These are phyloP conservation scores for Tetradesmus obliquus DNA, from an alignment of 139 green algal genomes.

Conservation along the genomic window DNA sequence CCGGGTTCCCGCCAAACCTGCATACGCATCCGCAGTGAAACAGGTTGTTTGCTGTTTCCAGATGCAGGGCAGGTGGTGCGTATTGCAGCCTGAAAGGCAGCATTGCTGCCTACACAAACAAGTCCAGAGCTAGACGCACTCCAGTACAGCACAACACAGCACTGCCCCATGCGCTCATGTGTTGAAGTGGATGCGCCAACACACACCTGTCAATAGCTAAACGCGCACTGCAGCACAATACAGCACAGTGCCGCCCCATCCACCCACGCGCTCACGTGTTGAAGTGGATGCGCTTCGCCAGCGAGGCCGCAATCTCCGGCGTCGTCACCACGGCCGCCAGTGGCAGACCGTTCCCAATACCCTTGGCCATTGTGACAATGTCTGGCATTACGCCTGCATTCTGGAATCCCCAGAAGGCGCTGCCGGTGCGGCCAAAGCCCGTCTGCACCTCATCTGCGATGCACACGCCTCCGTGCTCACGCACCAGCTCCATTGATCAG, in stretches of 20 bases:
- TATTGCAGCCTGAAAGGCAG: no score
- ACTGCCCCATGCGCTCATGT: no score
- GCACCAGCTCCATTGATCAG: constrained; percentile 63
- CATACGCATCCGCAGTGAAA: neutral
- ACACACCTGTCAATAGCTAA: no score
- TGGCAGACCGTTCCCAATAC: constrained; percentile 97
- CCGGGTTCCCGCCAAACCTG: constrained; percentile 95
- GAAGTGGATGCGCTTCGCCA: constrained; percentile 90
- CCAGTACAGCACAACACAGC: no score
- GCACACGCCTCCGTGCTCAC: constrained; percentile 92
- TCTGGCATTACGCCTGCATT: constrained; percentile 76
- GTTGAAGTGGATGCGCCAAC: no score
- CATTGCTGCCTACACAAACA: no score
- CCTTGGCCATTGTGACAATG: constrained; percentile 97
- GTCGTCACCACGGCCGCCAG: constrained; percentile 97
- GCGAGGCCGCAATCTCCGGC: constrained; percentile 83
- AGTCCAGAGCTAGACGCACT: no score
- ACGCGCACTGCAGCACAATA: no score
- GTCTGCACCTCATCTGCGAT: constrained; percentile 99
- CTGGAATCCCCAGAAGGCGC: constrained; percentile 97
- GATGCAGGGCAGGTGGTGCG: no score
- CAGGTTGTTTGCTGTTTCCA: neutral
- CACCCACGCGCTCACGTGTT: constrained; percentile 83
- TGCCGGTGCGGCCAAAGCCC: constrained; percentile 96
- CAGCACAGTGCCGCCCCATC: no score